A percentile compares a stretch with the other conserved stretches of the same genome.
Conservation (phyloP, 139 green algal species). For the Chlamydomonas sphaeroides region DNA sequence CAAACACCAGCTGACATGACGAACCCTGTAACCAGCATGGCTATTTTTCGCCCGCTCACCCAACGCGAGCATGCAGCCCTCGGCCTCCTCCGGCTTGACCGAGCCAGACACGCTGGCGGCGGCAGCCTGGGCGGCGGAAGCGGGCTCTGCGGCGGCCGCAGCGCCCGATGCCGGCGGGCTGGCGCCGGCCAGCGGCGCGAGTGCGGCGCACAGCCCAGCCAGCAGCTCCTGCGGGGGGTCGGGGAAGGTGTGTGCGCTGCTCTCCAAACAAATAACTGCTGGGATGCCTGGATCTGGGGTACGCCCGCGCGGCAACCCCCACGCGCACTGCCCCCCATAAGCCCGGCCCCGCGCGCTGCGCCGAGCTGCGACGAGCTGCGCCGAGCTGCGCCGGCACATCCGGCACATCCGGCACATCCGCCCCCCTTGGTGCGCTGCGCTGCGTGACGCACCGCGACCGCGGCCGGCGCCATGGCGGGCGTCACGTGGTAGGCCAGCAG, state of each 20-base stretch:
- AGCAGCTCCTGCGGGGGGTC: slow-evolving; percentile 46
- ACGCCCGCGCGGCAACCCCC: too few species aligned
- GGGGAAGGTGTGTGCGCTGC: too few species aligned
- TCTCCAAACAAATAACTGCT: neutral
- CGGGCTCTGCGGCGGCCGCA: neutral
- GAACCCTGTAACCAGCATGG: neutral
- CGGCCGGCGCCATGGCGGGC: neutral
- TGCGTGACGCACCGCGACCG: too few species aligned
- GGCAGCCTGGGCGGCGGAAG: neutral
- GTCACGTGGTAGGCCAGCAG: slow-evolving; percentile 65
- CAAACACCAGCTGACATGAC: too few species aligned
- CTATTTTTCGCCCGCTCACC: neutral
- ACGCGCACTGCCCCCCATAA: too few species aligned
- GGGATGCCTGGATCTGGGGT: too few species aligned
- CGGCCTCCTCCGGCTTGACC: slow-evolving; percentile 55
- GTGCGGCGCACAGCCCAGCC: slow-evolving; percentile 24
- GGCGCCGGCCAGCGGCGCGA: neutral
- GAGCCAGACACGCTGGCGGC: neutral
- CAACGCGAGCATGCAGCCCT: slow-evolving; percentile 58
- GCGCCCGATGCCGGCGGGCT: neutral
- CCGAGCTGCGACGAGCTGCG: too few species aligned
- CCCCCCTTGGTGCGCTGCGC: too few species aligned
- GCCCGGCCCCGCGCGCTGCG: too few species aligned
- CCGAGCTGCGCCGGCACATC: too few species aligned
- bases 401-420: too few species aligned